Base-by-base conservation (phyloP, 352 stramenopile species). In the Pythium plurisporium region DNA sequence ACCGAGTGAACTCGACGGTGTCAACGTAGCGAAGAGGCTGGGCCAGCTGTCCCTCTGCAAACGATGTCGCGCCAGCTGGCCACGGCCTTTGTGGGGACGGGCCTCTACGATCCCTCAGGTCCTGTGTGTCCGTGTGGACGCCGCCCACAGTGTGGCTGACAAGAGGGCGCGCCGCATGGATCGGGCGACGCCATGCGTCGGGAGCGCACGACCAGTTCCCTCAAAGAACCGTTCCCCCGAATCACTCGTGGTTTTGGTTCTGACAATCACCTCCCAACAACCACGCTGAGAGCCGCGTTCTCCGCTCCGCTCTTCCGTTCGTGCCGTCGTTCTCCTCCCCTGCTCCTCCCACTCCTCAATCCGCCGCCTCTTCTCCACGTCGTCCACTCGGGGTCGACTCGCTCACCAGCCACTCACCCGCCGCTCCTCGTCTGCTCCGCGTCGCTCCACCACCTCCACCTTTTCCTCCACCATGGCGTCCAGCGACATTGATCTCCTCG, bases 401-500 rank as follows among this genome's bases (percentile, higher is more conserved):
- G n/a, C 41, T 19, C 17, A 5, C n/a, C 37, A 8, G 37, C 37
- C 37, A 20, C 37, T n/a, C n/a, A n/a, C n/a, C 36, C 5, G 2
- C 36, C 8, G 30, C 10, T 26, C 49, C 22, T 37, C 49, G 33
- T 20, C 37, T 40, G 15, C 12, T 58, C 38, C 26, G 26, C 9
- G 15, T 38, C 26, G 25, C 43, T 31, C 43, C 22, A 14, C 26
- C 19, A 17, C 27, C n/a, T 27, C 43, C 34, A 34, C 17, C 29
- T 26, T n/a, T 20, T 19, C 20, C 40, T 27, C 44, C 34, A 40
- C 30, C 37, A 65, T 67, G 57, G 30, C 46, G 43, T 37, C 26
- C 34, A 44, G 55, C 51, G 59, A 51, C 38, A 15, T 57, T 34
- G 33, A 63, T 37, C 23, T 59, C 44, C n/a, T 60, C 48, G 81